These are phyloP conservation scores for Yarrowia sp. DNA, from an alignment of 805 yeast genomes.

Conservation along the genomic window DNA sequence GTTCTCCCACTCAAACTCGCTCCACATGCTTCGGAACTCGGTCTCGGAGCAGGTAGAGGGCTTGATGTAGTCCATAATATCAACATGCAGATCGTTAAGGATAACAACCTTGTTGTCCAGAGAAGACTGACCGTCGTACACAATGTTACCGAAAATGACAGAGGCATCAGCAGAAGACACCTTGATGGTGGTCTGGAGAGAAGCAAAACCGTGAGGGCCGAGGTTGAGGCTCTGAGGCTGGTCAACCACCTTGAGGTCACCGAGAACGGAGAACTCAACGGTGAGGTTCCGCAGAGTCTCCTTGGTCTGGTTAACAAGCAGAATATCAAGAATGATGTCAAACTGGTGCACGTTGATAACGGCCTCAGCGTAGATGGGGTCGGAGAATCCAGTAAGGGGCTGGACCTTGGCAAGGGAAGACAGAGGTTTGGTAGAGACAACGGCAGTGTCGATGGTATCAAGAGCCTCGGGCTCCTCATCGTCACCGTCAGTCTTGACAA, in stretches of 20 bases:
- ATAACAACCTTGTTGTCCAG: slow-evolving; percentile 87
- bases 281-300: slow-evolving; percentile 83
- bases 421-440: slow-evolving; percentile 48
- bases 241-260: slow-evolving; percentile 92
- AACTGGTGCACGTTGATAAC: slow-evolving; percentile 94
- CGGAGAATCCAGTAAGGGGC: slow-evolving; percentile 96
- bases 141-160: slow-evolving; percentile 94
- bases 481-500: slow-evolving; percentile 48
- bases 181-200: slow-evolving; percentile 81
- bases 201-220: slow-evolving; percentile 97
- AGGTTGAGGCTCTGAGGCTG: slow-evolving; percentile 84
- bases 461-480: slow-evolving; percentile 51
- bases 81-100: slow-evolving; percentile 90
- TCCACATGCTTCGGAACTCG: slow-evolving; percentile 96
- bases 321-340: slow-evolving; percentile 90
- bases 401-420: slow-evolving; percentile 69
- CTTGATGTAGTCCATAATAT: slow-evolving; percentile 94
- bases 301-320: slow-evolving; percentile 88
- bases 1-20: slow-evolving; percentile 99
- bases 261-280: slow-evolving; percentile 93
- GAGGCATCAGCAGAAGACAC: slow-evolving; percentile 98
- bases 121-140: slow-evolving; percentile 94
- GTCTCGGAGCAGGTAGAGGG: slow-evolving; percentile 90
- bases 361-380: slow-evolving; percentile 97
- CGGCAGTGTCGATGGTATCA: slow-evolving; percentile 56